Evolutionary conservation across 257 asterid species (phyloP), one percentile per base, ranked within the genome.

Genomic region (Plantago elongata): DNA sequence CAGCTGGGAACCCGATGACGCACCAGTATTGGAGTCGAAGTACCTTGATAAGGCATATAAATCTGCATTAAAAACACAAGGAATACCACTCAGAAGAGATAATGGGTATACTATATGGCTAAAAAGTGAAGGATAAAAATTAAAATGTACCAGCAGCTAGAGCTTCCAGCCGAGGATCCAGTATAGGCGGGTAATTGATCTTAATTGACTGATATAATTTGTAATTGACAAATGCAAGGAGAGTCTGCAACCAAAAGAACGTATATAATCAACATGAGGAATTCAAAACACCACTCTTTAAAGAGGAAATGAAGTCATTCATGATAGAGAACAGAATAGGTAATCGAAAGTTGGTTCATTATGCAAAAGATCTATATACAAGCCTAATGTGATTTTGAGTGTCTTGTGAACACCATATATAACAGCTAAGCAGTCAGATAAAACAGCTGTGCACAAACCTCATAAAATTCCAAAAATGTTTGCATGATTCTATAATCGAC

Each of bases 401-500:
- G 54, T 15, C 40, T 34, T 34, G 8, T 34, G 8, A 34, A 34
- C 40, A 34, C 8, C 40, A 34, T 34, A 67, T 44, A 57, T 27
- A 49, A 34, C 13, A 16, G n/a, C 13, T 65, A 57, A 14, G 60
- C 13, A 65, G 7, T 43, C 11, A 62, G 7, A 64, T 50, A 27
- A 67, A 45, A 10, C 5, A 40, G n/a, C 38, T 7, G 17, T 22
- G 40, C 11, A 73, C 78, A 38, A 17, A 79, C 99, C 97, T 86
- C 99, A 43, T 92, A 89, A 75, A 92, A 87, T 70, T 92, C 92
- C 81, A 89, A 77, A 72, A 93, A 93, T 10, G 99, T 89, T 74
- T 87, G 78, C 90, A 93, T 72, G 69, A 93, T 79, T 48, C 88
- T 83, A 66, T 78, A 93, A 77, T 93, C 99, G 57, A 93, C 99